These are phyloP conservation scores for Friedmanniomyces endolithicus DNA, from an alignment of 495 filamentous ascomycete species.

Conservation along the genomic window DNA sequence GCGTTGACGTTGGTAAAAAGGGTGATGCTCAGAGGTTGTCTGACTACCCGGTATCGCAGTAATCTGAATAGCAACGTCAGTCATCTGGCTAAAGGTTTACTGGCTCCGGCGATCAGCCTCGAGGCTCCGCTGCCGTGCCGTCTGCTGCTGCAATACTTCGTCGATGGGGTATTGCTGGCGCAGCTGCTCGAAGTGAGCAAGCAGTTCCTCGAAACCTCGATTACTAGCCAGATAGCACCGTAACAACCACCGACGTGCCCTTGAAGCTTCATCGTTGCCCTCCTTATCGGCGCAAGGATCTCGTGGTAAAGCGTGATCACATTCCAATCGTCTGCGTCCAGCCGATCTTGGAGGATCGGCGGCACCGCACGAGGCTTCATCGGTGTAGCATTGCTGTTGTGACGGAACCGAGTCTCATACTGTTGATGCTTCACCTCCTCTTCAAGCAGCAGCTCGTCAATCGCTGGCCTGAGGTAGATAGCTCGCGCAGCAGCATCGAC, in stretches of 20 bases:
- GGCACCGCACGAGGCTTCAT: neutral
- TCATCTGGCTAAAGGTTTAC: neutral
- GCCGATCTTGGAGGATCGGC: constrained; percentile 1
- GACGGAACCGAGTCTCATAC: neutral
- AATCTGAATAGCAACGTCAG: neutral
- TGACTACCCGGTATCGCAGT: neutral
- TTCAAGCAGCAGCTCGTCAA: neutral
- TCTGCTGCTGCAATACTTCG: neutral
- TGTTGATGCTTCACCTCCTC: neutral
- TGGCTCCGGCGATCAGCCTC: neutral
- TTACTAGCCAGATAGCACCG: constrained; percentile 1
- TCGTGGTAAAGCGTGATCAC: constrained; percentile 1
- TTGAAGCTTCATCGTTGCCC: constrained; percentile 3
- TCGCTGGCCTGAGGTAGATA: constrained; percentile 3
- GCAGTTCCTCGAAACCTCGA: neutral
- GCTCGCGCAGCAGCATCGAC: constrained; percentile 4
- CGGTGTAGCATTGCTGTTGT: neutral
- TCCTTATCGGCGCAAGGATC: constrained; percentile 6
- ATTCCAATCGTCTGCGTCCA: constrained; percentile 3
- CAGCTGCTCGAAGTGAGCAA: constrained; percentile 2
- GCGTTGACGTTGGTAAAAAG: constrained; percentile 1
- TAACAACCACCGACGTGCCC: constrained; percentile 3
- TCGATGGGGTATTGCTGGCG: neutral
- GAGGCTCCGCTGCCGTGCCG: no score
- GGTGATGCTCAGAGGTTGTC: constrained; percentile 1